These are phyloP conservation scores for Neurospora sp. DNA, from an alignment of 495 filamentous ascomycete genomes.

Conservation along the genomic window DNA sequence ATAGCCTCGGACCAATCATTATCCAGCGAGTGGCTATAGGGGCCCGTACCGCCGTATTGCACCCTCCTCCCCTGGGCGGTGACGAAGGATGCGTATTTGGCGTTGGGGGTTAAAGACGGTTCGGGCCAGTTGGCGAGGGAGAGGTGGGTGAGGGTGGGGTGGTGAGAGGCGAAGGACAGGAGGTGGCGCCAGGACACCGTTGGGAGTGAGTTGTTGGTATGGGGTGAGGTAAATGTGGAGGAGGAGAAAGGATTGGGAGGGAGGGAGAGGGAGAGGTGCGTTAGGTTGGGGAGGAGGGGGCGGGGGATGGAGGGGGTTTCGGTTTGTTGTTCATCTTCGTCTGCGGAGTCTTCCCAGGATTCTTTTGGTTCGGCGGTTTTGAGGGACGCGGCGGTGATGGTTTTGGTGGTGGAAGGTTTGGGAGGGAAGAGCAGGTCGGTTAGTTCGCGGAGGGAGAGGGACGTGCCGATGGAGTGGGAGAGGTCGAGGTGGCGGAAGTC, in stretches of 20 bases:
- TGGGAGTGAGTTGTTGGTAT: too few relatives aligned
- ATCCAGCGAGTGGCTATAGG: slow-evolving; percentile 55
- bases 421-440: slow-evolving; percentile 38
- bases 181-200: slow-evolving; percentile 50
- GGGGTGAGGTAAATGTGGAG: background rate
- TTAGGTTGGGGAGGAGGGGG: slow-evolving; percentile 36
- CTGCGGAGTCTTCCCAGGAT: slow-evolving; percentile 31
- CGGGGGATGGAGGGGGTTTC: slow-evolving; percentile 13
- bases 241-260: slow-evolving; percentile 11
- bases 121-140: slow-evolving; percentile 74
- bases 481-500: slow-evolving; percentile 56
- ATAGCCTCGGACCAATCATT: slow-evolving; percentile 63
- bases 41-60: slow-evolving; percentile 50
- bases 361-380: background rate
- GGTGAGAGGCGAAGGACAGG: slow-evolving; percentile 47
- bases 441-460: slow-evolving; percentile 50
- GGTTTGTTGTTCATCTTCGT: slow-evolving; percentile 11
- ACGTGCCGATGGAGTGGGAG: slow-evolving; percentile 45
- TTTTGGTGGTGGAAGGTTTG: background rate
- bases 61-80: slow-evolving; percentile 30
- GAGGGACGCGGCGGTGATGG: background rate
- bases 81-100: slow-evolving; percentile 39
- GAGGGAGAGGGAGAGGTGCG: slow-evolving; percentile 46
- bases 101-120: slow-evolving; percentile 56
- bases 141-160: slow-evolving; percentile 62